These are phyloP conservation scores for Hibiscus trionum DNA, from an alignment of 345 rosid genomes.

Conservation along the genomic window DNA sequence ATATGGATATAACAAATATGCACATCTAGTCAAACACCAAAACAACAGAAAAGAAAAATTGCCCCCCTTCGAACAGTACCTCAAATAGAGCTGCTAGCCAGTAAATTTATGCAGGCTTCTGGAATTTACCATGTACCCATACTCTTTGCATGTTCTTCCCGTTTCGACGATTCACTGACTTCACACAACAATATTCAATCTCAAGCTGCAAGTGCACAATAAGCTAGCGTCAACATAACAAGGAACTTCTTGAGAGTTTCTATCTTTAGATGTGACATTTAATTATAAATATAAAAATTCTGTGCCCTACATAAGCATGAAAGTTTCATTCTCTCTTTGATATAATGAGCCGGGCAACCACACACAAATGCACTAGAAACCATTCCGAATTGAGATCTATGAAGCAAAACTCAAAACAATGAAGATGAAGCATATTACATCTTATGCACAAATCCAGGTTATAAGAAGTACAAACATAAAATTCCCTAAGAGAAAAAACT, in stretches of 20 bases:
- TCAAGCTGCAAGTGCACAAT: slow-evolving; percentile 45
- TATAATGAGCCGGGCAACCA: neutral
- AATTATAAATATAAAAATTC: neutral
- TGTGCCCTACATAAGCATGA: neutral
- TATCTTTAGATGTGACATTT: neutral
- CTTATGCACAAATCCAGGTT: neutral
- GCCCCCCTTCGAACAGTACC: neutral
- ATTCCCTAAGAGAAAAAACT: no score
- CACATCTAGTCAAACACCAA: neutral
- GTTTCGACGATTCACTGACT: slow-evolving; percentile 57
- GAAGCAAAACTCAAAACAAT: no score
- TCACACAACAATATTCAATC: slow-evolving; percentile 77
- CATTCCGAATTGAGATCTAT: neutral
- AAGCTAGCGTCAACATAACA: neutral
- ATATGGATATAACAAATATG: neutral
- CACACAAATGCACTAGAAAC: neutral
- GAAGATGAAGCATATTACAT: no score
- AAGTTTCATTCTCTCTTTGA: neutral
- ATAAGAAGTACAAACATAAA: neutral
- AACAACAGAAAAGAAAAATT: neutral
- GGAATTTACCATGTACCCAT: slow-evolving; percentile 94
- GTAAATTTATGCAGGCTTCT: slow-evolving; percentile 36
- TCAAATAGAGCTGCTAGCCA: neutral
- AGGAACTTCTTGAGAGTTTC: neutral
- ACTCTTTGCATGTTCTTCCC: slow-evolving; percentile 72